These are phyloP conservation scores for Mycena polygramma DNA, from an alignment of 768 basidiomycete species.

Conservation along the genomic window DNA sequence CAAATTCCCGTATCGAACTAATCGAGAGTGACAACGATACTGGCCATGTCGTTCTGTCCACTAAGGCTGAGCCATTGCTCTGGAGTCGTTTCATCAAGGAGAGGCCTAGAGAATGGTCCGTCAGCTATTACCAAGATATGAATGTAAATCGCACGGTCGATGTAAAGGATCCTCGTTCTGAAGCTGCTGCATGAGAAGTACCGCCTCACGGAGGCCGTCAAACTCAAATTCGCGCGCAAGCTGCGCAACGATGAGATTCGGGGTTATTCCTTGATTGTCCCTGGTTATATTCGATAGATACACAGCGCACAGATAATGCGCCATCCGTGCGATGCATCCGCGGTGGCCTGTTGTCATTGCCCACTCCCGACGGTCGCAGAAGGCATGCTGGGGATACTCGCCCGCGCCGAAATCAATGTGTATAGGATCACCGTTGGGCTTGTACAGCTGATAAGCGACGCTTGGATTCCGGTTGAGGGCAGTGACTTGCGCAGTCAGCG, in stretches of 20 bases:
- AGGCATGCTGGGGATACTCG: background rate
- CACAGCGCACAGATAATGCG: slow-evolving; percentile 7
- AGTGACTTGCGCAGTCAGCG: slow-evolving; percentile 15
- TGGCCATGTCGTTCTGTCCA: too few species aligned
- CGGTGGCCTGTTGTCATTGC: slow-evolving; percentile 21
- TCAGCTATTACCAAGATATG: background rate
- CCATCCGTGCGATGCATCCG: background rate
- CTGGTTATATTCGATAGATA: background rate
- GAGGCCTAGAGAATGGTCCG: background rate
- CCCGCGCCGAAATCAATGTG: background rate
- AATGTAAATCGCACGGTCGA: slow-evolving; percentile 1
- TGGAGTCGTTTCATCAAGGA: background rate
- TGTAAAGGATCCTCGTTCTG: slow-evolving; percentile 15
- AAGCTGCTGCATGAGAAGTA: slow-evolving; percentile 3
- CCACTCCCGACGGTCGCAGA: background rate
- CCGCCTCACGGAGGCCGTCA: slow-evolving; percentile 8
- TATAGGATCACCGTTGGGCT: too few species aligned
- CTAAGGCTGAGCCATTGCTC: background rate
- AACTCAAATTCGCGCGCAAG: slow-evolving; percentile 9
- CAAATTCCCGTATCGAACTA: background rate
- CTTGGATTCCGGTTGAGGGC: slow-evolving; percentile 4
- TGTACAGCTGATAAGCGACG: slow-evolving; percentile 2
- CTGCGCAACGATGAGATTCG: slow-evolving; percentile 21
- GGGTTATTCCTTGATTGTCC: background rate
- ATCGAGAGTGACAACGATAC: too few species aligned